Conservation (phyloP, 305 asterid species). For the Rubia peregrina region DNA sequence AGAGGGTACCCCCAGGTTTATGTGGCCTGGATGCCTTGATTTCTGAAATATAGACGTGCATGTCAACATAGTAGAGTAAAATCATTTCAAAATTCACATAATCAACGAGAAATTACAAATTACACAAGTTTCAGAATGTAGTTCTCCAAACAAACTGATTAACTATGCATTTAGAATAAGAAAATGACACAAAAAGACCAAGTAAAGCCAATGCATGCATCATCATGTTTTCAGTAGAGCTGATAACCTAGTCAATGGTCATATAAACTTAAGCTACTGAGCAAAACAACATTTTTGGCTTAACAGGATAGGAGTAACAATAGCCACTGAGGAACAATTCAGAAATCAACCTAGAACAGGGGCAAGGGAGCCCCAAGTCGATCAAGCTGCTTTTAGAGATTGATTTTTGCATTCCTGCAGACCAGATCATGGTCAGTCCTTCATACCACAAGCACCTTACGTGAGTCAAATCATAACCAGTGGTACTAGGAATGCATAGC, state of each 20-base stretch:
- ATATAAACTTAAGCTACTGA: background rate
- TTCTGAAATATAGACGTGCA: slow-evolving; percentile 29
- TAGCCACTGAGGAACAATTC: slow-evolving; percentile 23
- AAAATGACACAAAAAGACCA: background rate
- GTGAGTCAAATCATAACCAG: slow-evolving; percentile 18
- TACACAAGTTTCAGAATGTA: background rate
- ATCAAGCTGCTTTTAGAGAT: slow-evolving; percentile 35
- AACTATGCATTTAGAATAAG: too few relatives aligned
- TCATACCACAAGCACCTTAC: slow-evolving; percentile 25
- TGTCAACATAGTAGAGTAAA: background rate
- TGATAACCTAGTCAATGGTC: too few relatives aligned
- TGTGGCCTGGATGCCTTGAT: slow-evolving; percentile 17
- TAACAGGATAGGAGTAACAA: slow-evolving; percentile 1
- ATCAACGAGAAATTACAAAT: background rate
- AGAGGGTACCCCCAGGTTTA: slow-evolving; percentile 22
- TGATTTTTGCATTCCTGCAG: slow-evolving; percentile 48
- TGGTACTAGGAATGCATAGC: slow-evolving; percentile 15
- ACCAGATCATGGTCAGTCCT: slow-evolving; percentile 46
- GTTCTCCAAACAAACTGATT: background rate
- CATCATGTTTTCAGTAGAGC: background rate
- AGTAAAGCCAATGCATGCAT: background rate
- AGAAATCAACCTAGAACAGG: slow-evolving; percentile 32
- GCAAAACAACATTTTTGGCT: background rate
- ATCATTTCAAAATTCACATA: background rate
- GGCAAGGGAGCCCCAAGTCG: slow-evolving; percentile 21